Percentiles rank a stretch among this genome's conserved stretches.
Evolutionary conservation across 768 basidiomycete genomes (phyloP).

Genomic region (Mycena crocata): DNA sequence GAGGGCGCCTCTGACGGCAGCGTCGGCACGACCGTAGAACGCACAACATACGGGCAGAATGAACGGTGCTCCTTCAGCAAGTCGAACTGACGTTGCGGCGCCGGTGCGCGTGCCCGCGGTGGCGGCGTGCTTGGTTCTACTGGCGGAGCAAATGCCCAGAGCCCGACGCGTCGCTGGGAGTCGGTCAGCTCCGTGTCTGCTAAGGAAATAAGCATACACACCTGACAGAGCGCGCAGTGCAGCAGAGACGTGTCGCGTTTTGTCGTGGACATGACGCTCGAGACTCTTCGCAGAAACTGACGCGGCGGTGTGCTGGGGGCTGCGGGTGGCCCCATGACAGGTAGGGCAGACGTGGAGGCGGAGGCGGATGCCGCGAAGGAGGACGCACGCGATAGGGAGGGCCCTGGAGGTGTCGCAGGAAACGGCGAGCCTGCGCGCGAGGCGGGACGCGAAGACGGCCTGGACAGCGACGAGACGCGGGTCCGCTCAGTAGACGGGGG

Average conservation of each 20-base stretch:
- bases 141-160: slow-evolving; percentile 75
- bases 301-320: slow-evolving; percentile 39
- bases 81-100: slow-evolving; percentile 69
- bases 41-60: slow-evolving; percentile 86
- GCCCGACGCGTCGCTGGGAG: slow-evolving; percentile 72
- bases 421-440: slow-evolving; percentile 44
- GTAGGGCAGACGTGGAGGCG: slow-evolving; percentile 29
- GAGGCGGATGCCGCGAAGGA: slow-evolving; percentile 40
- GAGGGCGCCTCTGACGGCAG: slow-evolving; percentile 52
- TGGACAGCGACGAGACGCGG: slow-evolving; percentile 46
- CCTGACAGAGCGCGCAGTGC: slow-evolving; percentile 72
- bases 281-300: slow-evolving; percentile 28
- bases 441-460: slow-evolving; percentile 22
- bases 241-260: slow-evolving; percentile 66
- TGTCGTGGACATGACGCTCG: slow-evolving; percentile 9
- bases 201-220: not conserved
- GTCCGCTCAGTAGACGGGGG: slow-evolving; percentile 47
- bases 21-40: slow-evolving; percentile 73
- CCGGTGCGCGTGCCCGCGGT: slow-evolving; percentile 38
- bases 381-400: slow-evolving; percentile 50
- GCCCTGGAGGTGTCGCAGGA: slow-evolving; percentile 42
- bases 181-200: not conserved
- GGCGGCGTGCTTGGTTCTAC: slow-evolving; percentile 28
- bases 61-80: slow-evolving; percentile 85
- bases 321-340: slow-evolving; percentile 19